Conservation (phyloP, 2,329 filamentous ascomycete genomes). For the Paecilomyces dactylethromorphus region DNA sequence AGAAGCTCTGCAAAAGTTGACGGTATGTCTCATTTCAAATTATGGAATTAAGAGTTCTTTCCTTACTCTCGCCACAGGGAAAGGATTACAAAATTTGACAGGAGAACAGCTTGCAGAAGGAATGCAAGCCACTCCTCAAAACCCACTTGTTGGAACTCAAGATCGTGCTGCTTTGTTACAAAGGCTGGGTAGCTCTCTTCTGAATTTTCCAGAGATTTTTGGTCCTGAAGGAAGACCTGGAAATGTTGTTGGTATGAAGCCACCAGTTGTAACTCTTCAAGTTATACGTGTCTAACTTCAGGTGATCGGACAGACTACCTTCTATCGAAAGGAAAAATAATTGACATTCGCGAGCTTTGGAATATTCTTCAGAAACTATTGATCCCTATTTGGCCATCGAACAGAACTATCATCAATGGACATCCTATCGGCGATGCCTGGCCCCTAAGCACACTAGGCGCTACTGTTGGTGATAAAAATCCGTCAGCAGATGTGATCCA, state of each 20-base stretch:
- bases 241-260: constrained; percentile 41
- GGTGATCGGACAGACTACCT: constrained; percentile 34
- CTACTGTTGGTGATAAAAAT: constrained; percentile 8
- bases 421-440: constrained; percentile 46
- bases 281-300: background rate
- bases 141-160: constrained; percentile 42
- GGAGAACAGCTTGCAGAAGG: constrained; percentile 26
- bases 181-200: constrained; percentile 37
- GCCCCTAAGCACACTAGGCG: constrained; percentile 29
- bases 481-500: constrained; percentile 31
- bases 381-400: constrained; percentile 45
- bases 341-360: constrained; percentile 40
- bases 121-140: constrained; percentile 41
- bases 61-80: constrained; percentile 10
- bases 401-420: constrained; percentile 36
- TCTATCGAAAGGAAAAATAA: constrained; percentile 15
- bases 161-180: constrained; percentile 39
- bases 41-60: background rate
- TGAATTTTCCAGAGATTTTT: constrained; percentile 33
- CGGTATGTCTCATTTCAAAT: constrained; percentile 18
- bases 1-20: constrained; percentile 22
- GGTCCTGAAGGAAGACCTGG: constrained; percentile 41
- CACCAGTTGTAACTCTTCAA: background rate
- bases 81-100: constrained; percentile 27
- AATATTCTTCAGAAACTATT: constrained; percentile 37